Evolutionary conservation across 1,139 yeast species (phyloP).

Genomic region (Sugiyamaella xylanicola): DNA sequence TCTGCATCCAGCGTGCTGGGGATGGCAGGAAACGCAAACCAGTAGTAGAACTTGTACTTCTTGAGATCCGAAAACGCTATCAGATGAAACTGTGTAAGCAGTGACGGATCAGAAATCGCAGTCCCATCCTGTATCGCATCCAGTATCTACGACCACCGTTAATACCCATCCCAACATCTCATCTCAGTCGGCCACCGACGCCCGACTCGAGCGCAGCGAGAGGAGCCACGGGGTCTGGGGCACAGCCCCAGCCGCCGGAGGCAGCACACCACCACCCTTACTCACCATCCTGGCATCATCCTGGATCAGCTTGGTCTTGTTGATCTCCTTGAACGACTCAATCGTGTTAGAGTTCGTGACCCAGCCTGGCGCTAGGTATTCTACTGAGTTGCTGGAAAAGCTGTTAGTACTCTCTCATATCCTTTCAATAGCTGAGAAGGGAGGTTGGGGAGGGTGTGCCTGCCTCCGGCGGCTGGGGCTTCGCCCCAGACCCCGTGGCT

Average conservation of each 20-base stretch:
- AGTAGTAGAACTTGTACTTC: slow-evolving; percentile 81
- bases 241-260: background rate
- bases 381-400: slow-evolving; percentile 13
- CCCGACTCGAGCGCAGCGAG: too few species aligned
- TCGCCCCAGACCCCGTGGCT: too few species aligned
- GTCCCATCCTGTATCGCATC: slow-evolving; percentile 41
- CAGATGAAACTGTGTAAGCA: slow-evolving; percentile 55
- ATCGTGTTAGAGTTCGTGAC: slow-evolving; percentile 74
- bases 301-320: slow-evolving; percentile 60
- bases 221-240: background rate
- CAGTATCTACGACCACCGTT: slow-evolving; percentile 22
- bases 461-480: background rate
- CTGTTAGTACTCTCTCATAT: background rate
- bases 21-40: slow-evolving; percentile 82
- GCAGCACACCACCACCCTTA: too few species aligned
- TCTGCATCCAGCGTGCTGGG: slow-evolving; percentile 30
- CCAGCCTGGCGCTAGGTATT: slow-evolving; percentile 41
- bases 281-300: slow-evolving; percentile 47
- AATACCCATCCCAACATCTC: too few species aligned
- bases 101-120: slow-evolving; percentile 45
- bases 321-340: slow-evolving; percentile 72
- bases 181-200: too few species aligned
- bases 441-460: background rate
- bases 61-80: slow-evolving; percentile 85
- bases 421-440: too few species aligned